Evolutionary conservation across 108 stramenopile species (phyloP), one percentile per base, ranked within the genome.

Genomic region (Skeletonema menzelii): DNA sequence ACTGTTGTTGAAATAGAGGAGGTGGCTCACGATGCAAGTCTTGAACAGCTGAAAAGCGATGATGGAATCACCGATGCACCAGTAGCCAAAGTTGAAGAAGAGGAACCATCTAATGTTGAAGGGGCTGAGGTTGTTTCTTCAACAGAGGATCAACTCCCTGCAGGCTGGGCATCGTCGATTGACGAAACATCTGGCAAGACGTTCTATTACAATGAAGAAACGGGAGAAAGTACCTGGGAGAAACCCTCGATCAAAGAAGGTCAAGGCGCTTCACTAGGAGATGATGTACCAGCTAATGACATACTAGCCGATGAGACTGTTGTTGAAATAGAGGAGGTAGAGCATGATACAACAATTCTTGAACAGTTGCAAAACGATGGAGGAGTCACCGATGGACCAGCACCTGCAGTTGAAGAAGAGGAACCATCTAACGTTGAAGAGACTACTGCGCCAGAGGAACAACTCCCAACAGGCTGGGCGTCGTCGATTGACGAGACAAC

Each of bases 181-280:
- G 20, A 53, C 10, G 49, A 53, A 7, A 11, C 40, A 3, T n/a
- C 2, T 42, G 49, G 49, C 20, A 53, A 53, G 17, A 46, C 59
- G 2, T 94, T 89, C 63, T 96, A 92, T 79, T 94, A 91, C 81
- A 89, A 91, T 76, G 67, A 85, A 55, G 77, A 80, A 46, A 90
- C 86, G 0, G 93, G 94, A 2, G 93, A 94, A 72, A 88, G 92
- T 11, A 70, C 87, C 8, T 94, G 93, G 91, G 82, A 95, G 56
- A 80, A 82, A 42, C 95, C 91, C 5, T 44, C 49, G 8, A 19
- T 47, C 0, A 19, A 37, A 63, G 3, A 61, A 13, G 30, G 28
- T 30, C 11, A 38, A 20, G 14, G 24, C 22, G 73, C 66, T 59
- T 24, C 13, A 19, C 15, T 5, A 19, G 44, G 19, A 46, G 22